These are phyloP conservation scores for Platanthera zijinensis DNA, from an alignment of 106 monocot species.

Conservation along the genomic window DNA sequence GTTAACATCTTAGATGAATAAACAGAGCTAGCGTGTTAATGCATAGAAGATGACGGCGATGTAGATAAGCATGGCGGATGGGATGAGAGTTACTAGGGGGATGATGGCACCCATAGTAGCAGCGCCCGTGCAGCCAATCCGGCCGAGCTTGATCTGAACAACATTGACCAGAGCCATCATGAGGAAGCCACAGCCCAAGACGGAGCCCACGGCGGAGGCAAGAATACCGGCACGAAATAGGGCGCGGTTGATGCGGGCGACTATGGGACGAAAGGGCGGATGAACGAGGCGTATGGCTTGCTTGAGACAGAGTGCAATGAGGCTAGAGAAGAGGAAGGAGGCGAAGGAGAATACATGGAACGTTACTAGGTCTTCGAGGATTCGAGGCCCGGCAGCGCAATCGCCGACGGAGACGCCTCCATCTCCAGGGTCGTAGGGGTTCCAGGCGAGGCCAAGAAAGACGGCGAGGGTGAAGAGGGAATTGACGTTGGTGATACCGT, in stretches of 20 bases:
- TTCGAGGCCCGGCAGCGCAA: conserved; percentile 29
- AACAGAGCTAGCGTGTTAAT: conserved; percentile 45
- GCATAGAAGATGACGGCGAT: conserved; percentile 61
- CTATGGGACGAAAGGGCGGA: neutral
- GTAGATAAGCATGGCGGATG: conserved; percentile 61
- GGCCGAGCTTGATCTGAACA: conserved; percentile 69
- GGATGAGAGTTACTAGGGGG: conserved; percentile 52
- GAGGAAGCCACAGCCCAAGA: conserved; percentile 58
- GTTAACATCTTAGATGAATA: conserved; percentile 1
- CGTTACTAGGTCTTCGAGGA: conserved; percentile 44
- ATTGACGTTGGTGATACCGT: conserved; percentile 90
- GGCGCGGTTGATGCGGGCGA: conserved; percentile 29
- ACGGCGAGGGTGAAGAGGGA: conserved; percentile 87
- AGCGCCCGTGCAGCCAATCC: conserved; percentile 43
- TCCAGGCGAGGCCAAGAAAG: conserved; percentile 78
- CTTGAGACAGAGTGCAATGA: conserved; percentile 83
- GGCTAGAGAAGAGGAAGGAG: conserved; percentile 84
- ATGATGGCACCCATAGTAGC: conserved; percentile 36
- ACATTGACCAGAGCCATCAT: conserved; percentile 72
- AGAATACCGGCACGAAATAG: conserved; percentile 50
- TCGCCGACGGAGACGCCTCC: conserved; percentile 2
- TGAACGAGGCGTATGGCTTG: conserved; percentile 50
- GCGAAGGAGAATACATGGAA: conserved; percentile 82
- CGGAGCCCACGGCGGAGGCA: conserved; percentile 44
- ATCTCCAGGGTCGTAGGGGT: conserved; percentile 32